A percentile compares a stretch with the other conserved stretches of the same genome.
These are phyloP conservation scores for Ceratocystiopsis brevicomis DNA, from an alignment of 2,329 filamentous ascomycete genomes.

Conservation along the genomic window DNA sequence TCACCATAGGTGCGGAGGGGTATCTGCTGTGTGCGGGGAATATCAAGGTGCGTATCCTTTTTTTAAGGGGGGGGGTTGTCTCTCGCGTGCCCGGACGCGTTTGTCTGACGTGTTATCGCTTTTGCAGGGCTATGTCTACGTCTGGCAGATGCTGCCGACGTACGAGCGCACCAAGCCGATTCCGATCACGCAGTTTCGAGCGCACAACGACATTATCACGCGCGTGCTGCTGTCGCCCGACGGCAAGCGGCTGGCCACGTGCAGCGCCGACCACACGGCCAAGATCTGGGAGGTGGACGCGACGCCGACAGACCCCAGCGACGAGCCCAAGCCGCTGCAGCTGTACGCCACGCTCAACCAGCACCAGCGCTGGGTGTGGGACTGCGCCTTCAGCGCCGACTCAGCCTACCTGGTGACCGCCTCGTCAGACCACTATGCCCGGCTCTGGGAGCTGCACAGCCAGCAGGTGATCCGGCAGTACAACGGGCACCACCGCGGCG, in stretches of 20 bases:
- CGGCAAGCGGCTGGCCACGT: conserved; percentile 84
- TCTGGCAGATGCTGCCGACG: conserved; percentile 82
- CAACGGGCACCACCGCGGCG: conserved; percentile 81
- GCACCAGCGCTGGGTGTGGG: conserved; percentile 95
- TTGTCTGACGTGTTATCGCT: not conserved
- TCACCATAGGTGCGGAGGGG: conserved; percentile 89
- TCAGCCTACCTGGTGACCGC: conserved; percentile 85
- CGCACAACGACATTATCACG: conserved; percentile 84
- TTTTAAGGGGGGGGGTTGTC: no score
- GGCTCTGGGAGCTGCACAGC: conserved; percentile 73
- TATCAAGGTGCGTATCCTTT: conserved; percentile 44
- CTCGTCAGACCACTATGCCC: conserved; percentile 82
- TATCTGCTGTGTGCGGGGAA: conserved; percentile 86
- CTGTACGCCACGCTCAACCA: conserved; percentile 75
- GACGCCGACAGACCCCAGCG: conserved; percentile 24
- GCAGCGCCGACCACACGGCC: conserved; percentile 80
- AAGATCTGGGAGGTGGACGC: conserved; percentile 91
- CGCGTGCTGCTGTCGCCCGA: conserved; percentile 82
- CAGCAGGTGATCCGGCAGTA: conserved; percentile 89
- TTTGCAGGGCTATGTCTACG: conserved; percentile 75
- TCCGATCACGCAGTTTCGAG: conserved; percentile 73
- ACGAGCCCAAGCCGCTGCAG: conserved; percentile 43
- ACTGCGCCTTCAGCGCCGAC: conserved; percentile 87
- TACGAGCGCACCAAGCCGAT: conserved; percentile 68
- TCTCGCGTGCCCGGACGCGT: not conserved